Evolutionary conservation across 2,329 filamentous ascomycete species (phyloP), one percentile per base, ranked within the genome.

Genomic region (Neofusicoccum kwambonambiense): DNA sequence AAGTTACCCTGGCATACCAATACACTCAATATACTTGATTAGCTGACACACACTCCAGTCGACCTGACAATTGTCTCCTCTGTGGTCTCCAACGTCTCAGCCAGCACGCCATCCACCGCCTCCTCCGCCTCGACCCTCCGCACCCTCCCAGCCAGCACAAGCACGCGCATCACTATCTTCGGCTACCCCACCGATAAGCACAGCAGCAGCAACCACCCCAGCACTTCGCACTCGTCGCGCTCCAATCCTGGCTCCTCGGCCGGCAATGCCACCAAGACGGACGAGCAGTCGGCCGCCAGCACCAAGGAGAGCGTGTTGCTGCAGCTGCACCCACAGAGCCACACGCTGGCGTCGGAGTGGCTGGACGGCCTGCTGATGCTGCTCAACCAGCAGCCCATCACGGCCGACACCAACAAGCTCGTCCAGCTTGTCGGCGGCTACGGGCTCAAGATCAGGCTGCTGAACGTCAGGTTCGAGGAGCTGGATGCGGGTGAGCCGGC

Each of bases 361-460:
- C 84, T 99, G 4, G 95, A 99, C 75, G 95, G 95, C 0, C 80
- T 99, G 68, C 84, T 98, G 64, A 96, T 99, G 93, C 83, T 99
- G 63, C 84, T 99, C 27, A 93, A 96, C 74, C 95, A 99, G 78
- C 88, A 93, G 66, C 95, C 95, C 19, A 97, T 99, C 74, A 99
- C 95, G n/a, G 87, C 93, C 2, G 94, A 98, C 79, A 98, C 95
- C 41, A 94, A 90, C 75, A 96, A 95, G 77, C 81, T 98, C 67
- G 89, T 97, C 62, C 88, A 89, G 64, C 81, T 97, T 71, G 91
- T 98, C 66, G 88, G 89, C 73, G 91, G 96, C 70, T 98, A 97
- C 75, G 93, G 95, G 4, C 81, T 98, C 68, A 96, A 96, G 81
- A 96, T 99, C 67, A 84, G 95, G 45, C 80, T 99, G 74, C 82